phyloP scores from a whole-genome alignment of 768 basidiomycete genomes.

The Termitomyces sp. region DNA sequence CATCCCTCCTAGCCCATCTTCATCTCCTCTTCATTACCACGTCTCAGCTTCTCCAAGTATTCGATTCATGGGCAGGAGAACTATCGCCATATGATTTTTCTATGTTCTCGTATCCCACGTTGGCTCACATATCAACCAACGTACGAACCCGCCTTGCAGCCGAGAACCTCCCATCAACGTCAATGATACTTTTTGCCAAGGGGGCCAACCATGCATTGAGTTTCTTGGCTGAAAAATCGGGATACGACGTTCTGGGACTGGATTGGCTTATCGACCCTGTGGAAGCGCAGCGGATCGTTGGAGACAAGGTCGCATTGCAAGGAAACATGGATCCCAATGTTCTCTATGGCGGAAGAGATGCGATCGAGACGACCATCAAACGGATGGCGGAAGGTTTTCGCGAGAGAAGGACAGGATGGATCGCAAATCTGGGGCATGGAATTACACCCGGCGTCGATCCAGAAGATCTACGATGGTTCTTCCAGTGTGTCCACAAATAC shows the following conservation, averaged over 20 bases:
- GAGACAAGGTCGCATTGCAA: constrained; percentile 66
- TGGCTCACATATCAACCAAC: constrained; percentile 62
- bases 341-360: constrained; percentile 78
- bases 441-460: constrained; percentile 95
- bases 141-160: constrained; percentile 56
- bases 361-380: constrained; percentile 83
- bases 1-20: not conserved
- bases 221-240: constrained; percentile 51
- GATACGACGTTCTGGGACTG: constrained; percentile 86
- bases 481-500: constrained; percentile 85
- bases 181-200: constrained; percentile 93
- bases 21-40: not conserved
- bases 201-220: constrained; percentile 76
- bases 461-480: constrained; percentile 87
- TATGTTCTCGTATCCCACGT: constrained; percentile 76
- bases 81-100: constrained; percentile 84
- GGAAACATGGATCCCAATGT: constrained; percentile 91
- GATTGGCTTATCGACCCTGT: constrained; percentile 87
- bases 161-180: constrained; percentile 50
- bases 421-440: constrained; percentile 95
- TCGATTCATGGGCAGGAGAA: constrained; percentile 95
- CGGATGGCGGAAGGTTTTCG: constrained; percentile 77
- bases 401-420: constrained; percentile 73
- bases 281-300: constrained; percentile 59
- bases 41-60: constrained; percentile 84